These are phyloP conservation scores for Diacronema lutheri DNA, from an alignment of 78 protist species.

Conservation along the genomic window DNA sequence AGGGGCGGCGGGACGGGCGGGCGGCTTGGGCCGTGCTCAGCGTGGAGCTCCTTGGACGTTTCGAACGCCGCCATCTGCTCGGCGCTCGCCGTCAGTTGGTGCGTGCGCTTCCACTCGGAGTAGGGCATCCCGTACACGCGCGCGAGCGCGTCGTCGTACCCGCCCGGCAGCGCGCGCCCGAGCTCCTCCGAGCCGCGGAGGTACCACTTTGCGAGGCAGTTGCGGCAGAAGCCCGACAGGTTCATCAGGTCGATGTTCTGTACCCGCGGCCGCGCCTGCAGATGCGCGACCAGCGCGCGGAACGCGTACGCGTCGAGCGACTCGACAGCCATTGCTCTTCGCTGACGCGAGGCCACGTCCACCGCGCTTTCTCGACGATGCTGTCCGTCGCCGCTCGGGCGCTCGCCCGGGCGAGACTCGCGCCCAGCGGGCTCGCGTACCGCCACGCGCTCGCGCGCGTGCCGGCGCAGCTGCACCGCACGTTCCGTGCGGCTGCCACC, in stretches of 20 bases:
- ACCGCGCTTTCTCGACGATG: too few species aligned
- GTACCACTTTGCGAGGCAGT: conserved; percentile 35
- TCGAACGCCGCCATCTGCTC: conserved; percentile 27
- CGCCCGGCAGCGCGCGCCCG: background rate
- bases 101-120: conserved; percentile 21
- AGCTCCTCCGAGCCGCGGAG: background rate
- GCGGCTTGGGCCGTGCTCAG: background rate
- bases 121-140: conserved; percentile 36
- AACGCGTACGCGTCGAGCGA: conserved; percentile 31
- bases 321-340: too few species aligned
- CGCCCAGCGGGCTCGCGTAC: too few species aligned
- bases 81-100: conserved; percentile 23
- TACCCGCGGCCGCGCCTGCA: conserved; percentile 1
- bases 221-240: conserved; percentile 39
- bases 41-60: background rate
- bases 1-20: background rate
- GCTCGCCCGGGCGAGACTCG: too few species aligned
- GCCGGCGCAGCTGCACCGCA: too few species aligned
- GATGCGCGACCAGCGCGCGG: conserved; percentile 15
- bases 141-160: conserved; percentile 18
- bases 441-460: too few species aligned
- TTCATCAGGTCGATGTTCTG: conserved; percentile 45
- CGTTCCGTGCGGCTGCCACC: too few species aligned
- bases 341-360: too few species aligned
- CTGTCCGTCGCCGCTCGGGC: too few species aligned